These are phyloP conservation scores for Penicillium freii DNA, from an alignment of 2,329 filamentous ascomycete genomes.

Conservation along the genomic window DNA sequence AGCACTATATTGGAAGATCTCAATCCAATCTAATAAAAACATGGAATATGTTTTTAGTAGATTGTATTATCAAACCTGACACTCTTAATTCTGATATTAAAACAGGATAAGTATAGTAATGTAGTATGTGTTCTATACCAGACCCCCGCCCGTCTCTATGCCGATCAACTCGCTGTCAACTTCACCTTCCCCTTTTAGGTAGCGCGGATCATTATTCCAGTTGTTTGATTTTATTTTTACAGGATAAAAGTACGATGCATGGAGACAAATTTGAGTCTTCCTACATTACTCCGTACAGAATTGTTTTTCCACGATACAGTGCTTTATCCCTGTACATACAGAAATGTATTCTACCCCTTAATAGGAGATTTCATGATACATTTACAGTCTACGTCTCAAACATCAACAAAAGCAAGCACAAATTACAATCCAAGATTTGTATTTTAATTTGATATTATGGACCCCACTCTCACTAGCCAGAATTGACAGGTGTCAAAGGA, in stretches of 20 bases:
- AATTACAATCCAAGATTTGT: not conserved
- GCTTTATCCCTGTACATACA: not conserved
- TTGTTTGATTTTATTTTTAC: not conserved
- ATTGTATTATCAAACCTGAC: not conserved
- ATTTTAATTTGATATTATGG: not conserved
- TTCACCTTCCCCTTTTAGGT: not conserved
- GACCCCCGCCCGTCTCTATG: not conserved
- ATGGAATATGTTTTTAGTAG: no score
- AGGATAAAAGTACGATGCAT: slow-evolving; percentile 14
- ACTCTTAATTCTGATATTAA: not conserved
- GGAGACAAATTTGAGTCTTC: not conserved
- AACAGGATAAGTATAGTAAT: not conserved
- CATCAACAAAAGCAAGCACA: not conserved
- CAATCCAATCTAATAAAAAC: not conserved
- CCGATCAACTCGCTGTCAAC: not conserved
- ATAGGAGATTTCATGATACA: not conserved
- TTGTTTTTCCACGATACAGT: not conserved
- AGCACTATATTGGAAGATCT: not conserved
- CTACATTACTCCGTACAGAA: no score
- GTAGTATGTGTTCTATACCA: not conserved
- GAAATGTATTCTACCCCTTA: not conserved
- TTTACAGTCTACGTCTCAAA: no score
- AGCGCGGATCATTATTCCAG: slow-evolving; percentile 1
- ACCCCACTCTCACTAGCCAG: not conserved
- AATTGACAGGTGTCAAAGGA: slow-evolving; percentile 8